Percentiles rank a stretch among this genome's conserved stretches.
Evolutionary conservation across 306 rosid genomes (phyloP).

Genomic region (Quercus agrifolia): DNA sequence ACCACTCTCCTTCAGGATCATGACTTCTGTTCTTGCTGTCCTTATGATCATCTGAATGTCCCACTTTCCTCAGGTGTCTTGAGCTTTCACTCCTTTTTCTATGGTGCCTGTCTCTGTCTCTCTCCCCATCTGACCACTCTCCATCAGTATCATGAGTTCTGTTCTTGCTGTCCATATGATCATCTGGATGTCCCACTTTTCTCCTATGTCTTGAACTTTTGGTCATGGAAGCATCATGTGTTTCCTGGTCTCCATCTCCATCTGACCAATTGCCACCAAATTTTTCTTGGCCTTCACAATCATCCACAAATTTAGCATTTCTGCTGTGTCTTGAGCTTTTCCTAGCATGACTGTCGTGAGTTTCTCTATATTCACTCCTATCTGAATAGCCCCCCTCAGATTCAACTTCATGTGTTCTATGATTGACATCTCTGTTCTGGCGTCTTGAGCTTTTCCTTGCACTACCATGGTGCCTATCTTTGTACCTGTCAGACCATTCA

Average conservation of each 20-base stretch:
- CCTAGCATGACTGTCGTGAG: conserved; percentile 21
- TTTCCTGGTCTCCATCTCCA: conserved; percentile 7
- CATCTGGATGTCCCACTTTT: conserved; percentile 3
- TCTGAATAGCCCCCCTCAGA: conserved; percentile 31
- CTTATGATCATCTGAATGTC: conserved; percentile 6
- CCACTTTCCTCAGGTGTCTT: conserved; percentile 19
- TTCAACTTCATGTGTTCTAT: conserved; percentile 30
- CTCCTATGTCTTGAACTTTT: conserved; percentile 7
- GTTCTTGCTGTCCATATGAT: conserved; percentile 11
- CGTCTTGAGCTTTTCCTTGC: conserved; percentile 26
- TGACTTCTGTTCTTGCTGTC: conserved; percentile 16
- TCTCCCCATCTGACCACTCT: conserved; percentile 23
- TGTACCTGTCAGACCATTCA: conserved; percentile 28
- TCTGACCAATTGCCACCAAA: conserved; percentile 4
- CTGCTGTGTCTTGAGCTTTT: conserved; percentile 35
- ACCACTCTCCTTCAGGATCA: conserved; percentile 23
- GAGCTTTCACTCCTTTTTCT: conserved; percentile 29
- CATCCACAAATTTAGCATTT: conserved; percentile 6
- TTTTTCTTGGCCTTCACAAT: conserved; percentile 18
- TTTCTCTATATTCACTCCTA: conserved; percentile 13
- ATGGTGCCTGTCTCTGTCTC: conserved; percentile 18
- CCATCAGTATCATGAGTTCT: conserved; percentile 31
- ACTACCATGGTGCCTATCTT: conserved; percentile 17
- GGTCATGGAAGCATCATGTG: conserved; percentile 6
- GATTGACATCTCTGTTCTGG: conserved; percentile 18